Percentiles rank a stretch among this genome's conserved stretches.
phyloP scores from a whole-genome alignment of 2,329 filamentous ascomycete species.

The Calonectria honghensis region DNA sequence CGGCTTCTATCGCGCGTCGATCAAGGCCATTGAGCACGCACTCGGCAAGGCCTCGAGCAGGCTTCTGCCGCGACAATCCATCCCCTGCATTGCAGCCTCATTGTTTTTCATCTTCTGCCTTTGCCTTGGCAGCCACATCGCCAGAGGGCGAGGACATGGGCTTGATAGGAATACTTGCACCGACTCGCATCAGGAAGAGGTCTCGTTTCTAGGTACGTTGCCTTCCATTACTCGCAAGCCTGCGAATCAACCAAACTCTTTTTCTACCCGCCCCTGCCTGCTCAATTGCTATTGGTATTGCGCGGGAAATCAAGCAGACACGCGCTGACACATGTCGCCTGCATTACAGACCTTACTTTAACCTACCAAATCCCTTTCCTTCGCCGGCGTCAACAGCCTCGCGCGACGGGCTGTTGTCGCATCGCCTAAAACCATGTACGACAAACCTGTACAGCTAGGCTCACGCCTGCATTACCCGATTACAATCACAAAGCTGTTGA shows the following conservation, averaged over 20 bases:
- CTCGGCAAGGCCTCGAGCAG: not conserved
- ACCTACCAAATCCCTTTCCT: conserved; percentile 29
- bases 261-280: not conserved
- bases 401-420: conserved; percentile 2
- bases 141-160: conserved; percentile 59
- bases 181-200: conserved; percentile 58
- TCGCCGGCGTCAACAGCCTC: conserved; percentile 22
- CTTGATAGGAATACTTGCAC: conserved; percentile 55
- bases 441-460: conserved; percentile 70
- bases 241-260: not conserved
- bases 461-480: conserved; percentile 91
- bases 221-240: conserved; percentile 31
- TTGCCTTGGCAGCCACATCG: conserved; percentile 40
- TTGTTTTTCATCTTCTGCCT: conserved; percentile 11
- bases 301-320: conserved; percentile 21
- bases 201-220: conserved; percentile 56
- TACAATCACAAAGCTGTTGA: conserved; percentile 90
- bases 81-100: not conserved
- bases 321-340: conserved; percentile 37
- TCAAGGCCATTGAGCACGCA: conserved; percentile 5
- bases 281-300: conserved; percentile 30
- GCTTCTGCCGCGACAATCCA: conserved; percentile 16
- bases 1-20: conserved; percentile 21
- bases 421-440: conserved; percentile 58
- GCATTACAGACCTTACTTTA: conserved; percentile 36